Evolutionary conservation across 129 eudicot species (phyloP).

Genomic region (Saussurea involucrata): DNA sequence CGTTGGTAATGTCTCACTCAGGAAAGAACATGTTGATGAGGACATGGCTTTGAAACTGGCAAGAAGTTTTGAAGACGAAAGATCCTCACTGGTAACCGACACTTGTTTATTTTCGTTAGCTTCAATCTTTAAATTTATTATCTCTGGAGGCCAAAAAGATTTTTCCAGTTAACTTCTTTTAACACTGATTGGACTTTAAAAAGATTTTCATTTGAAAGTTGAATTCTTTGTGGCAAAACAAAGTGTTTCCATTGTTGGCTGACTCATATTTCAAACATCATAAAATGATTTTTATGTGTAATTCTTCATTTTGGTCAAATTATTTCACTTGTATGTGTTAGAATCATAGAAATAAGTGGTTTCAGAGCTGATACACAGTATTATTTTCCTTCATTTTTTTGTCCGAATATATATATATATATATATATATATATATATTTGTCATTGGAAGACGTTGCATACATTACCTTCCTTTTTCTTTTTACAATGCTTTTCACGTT

Average conservation of each 20-base stretch:
- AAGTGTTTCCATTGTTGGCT: neutral
- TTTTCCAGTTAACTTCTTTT: neutral
- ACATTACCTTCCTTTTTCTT: neutral
- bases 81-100: conserved; percentile 49
- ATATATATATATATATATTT: no score
- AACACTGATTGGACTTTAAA: no score
- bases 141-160: neutral
- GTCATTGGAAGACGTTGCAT: neutral
- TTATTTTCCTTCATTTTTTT: neutral
- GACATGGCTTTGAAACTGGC: conserved; percentile 41
- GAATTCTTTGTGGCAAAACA: neutral
- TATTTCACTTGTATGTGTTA: neutral
- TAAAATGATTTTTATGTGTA: neutral
- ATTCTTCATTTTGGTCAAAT: neutral
- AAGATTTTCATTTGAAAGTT: neutral
- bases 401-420: neutral
- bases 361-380: neutral
- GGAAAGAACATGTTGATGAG: conserved; percentile 69
- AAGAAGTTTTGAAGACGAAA: conserved; percentile 57
- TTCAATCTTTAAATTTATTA: neutral
- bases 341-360: neutral
- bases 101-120: neutral
- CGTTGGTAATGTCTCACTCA: conserved; percentile 67
- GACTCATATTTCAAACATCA: neutral
- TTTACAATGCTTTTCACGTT: neutral